Evolutionary conservation across 176 grass and related monocot genomes (phyloP), one percentile per base, ranked within the genome.

Genomic region (Juncus inflexus): DNA sequence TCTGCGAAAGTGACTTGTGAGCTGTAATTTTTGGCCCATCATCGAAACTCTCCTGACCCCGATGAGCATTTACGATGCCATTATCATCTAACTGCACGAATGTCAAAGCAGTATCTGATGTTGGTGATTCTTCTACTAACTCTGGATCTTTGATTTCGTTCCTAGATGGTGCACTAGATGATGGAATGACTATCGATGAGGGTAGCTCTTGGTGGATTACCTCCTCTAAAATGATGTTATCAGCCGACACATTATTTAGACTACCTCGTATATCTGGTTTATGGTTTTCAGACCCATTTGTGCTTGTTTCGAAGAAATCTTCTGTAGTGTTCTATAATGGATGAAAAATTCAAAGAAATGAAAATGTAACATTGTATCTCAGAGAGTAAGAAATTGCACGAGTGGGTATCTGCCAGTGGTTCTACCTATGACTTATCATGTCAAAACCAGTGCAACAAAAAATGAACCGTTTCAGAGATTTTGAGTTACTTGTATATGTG

Each of bases 271-370:
- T 63, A 60, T 65, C 7, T 15, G 63, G 40, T 49, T 76, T 62
- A 70, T 35, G 50, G 12, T 53, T 59, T 40, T 76, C 74, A 16
- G 62, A 69, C 61, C 66, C 35, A 59, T 67, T 47, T 59, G 5
- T 59, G 72, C 66, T 36, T 76, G 63, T 60, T 73, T 58, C 74
- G 61, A 58, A 8, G 40, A 41, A 80, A 63, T 62, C 67, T 12
- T 63, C 72, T 9, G 54, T 57, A 10, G 74, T 19, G 58, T 58
- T 78, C 86, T 95, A 82, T 61, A 72, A 61, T 14, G 4, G 50
- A 72, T 28, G 37, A 16, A 12, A 65, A 14, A 66, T 59, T 58
- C 43, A 67, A 52, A 58, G 62, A 5, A 5, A 5, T 68, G 53
- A 2, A 55, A 47, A 12, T 2, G 4, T 45, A 11, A 61, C 73